These are phyloP conservation scores for Gaeumannomyces tritici DNA, from an alignment of 2,329 filamentous ascomycete genomes.

Conservation along the genomic window DNA sequence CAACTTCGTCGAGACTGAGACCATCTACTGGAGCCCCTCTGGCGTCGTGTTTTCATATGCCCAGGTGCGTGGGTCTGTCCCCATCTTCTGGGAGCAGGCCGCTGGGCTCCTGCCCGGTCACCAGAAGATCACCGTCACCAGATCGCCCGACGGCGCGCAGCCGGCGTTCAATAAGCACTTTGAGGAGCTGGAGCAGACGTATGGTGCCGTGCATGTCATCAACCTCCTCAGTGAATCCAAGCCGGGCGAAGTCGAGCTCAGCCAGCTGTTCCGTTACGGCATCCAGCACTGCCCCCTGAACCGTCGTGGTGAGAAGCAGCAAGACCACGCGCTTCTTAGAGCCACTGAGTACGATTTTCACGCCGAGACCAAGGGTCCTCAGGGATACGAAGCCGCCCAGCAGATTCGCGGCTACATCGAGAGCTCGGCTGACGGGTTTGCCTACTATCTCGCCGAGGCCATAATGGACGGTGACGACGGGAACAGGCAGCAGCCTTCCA, in stretches of 20 bases:
- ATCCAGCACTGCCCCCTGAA: conserved; percentile 67
- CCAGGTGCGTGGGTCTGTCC: conserved; percentile 86
- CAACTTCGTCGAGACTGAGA: conserved; percentile 98
- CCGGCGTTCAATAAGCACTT: conserved; percentile 96
- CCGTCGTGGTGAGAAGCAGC: conserved; percentile 39
- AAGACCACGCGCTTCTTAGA: conserved; percentile 64
- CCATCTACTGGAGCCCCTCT: conserved; percentile 75
- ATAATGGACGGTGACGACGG: conserved; percentile 41
- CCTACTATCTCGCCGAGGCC: conserved; percentile 81
- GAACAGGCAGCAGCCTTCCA: conserved; percentile 19
- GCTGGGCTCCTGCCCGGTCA: conserved; percentile 81
- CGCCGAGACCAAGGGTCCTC: conserved; percentile 78
- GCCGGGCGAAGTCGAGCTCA: conserved; percentile 75
- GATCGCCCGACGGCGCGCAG: conserved; percentile 82
- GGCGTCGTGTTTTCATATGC: conserved; percentile 83
- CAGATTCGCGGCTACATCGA: conserved; percentile 73
- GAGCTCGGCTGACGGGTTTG: conserved; percentile 74
- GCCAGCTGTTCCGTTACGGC: conserved; percentile 68
- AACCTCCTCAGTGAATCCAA: conserved; percentile 91
- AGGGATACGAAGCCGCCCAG: conserved; percentile 83
- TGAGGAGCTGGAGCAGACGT: conserved; percentile 71
- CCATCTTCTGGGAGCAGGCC: conserved; percentile 94
- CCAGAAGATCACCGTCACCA: conserved; percentile 86
- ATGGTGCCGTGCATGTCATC: conserved; percentile 85
- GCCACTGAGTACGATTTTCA: conserved; percentile 94